Percentiles rank a stretch among this genome's conserved stretches.
Conservation (phyloP, 306 rosid genomes). For the Coriaria nepalensis region DNA sequence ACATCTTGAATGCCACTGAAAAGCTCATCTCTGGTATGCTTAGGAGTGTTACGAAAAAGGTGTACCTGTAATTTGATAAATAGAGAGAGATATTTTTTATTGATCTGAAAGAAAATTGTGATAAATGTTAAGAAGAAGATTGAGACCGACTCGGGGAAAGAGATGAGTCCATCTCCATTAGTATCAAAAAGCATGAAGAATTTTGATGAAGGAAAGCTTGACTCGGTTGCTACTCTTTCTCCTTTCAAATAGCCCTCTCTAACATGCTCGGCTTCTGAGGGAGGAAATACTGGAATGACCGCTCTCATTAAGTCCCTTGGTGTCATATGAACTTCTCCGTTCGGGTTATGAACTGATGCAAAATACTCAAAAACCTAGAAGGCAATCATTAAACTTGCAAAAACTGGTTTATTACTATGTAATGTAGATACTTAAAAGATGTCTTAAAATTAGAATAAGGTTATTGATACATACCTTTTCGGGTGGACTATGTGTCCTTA, state of each 20-base stretch:
- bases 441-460: neutral
- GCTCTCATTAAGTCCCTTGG: slow-evolving; percentile 71
- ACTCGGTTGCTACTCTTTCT: slow-evolving; percentile 40
- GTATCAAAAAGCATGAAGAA: slow-evolving; percentile 84
- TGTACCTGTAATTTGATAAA: slow-evolving; percentile 28
- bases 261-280: slow-evolving; percentile 49
- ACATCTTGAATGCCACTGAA: slow-evolving; percentile 72
- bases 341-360: slow-evolving; percentile 26
- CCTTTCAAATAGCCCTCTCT: slow-evolving; percentile 66
- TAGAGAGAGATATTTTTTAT: neutral
- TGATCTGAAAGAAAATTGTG: no score
- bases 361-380: slow-evolving; percentile 59
- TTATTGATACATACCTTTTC: slow-evolving; percentile 78
- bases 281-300: slow-evolving; percentile 58
- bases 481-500: slow-evolving; percentile 50
- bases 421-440: no score
- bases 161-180: slow-evolving; percentile 67
- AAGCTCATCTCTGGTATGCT: slow-evolving; percentile 72
- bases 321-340: slow-evolving; percentile 52
- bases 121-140: no score
- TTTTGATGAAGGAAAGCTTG: slow-evolving; percentile 40
- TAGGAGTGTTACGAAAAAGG: slow-evolving; percentile 63
- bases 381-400: no score
- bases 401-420: no score
- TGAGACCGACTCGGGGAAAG: slow-evolving; percentile 68